Base-by-base conservation (phyloP, 495 filamentous ascomycete species). In the Rhizodiscina lignyota region DNA sequence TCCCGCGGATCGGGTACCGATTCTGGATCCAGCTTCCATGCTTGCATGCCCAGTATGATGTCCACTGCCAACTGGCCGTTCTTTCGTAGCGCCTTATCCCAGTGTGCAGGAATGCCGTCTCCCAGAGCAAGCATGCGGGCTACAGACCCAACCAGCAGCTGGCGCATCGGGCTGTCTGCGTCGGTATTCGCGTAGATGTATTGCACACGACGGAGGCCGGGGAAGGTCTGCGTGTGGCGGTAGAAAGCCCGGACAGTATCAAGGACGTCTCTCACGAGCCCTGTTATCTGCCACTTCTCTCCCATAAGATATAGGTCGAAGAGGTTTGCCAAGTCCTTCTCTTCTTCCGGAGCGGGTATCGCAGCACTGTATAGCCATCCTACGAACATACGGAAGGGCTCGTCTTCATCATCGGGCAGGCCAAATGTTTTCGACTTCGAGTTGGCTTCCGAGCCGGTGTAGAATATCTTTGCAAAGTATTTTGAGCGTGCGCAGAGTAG, bases 31-130 rank as follows among this genome's bases (percentile, higher is more conserved):
- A 66, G 31, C 21, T 56, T 47, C 63, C 63, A 66, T 24, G 55
- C 48, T 52, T 65, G 62, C 38, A 66, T 57, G 30, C 52, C 55
- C 30, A 50, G 22, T 31, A 66, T 63, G 31, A 66, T 54, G 40
- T 66, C 63, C 21, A 66, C 60, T 11, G 59, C 58, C 44, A 66
- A 39, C 43, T 62, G 55, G 2, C 63, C 63, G 40, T 66, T 63
- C 50, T 55, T 58, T 43, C 55, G 44, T 35, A 66, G 39, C 37
- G 63, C 63, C 35, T 59, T 60, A 38, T 60, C 62, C 63, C 63
- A 66, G 35, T 65, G 61, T 35, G 35, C 22, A 15, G 61, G 62
- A 18, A 66, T 65, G 4, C 41, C 48, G 5, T 52, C 51, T 11
- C 50, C 52, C 2, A 58, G 32, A 11, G 56, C 56, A 42, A 66